These are phyloP conservation scores for Sarocladiaceae sp. DNA, from an alignment of 2,329 filamentous ascomycete genomes.

Conservation along the genomic window DNA sequence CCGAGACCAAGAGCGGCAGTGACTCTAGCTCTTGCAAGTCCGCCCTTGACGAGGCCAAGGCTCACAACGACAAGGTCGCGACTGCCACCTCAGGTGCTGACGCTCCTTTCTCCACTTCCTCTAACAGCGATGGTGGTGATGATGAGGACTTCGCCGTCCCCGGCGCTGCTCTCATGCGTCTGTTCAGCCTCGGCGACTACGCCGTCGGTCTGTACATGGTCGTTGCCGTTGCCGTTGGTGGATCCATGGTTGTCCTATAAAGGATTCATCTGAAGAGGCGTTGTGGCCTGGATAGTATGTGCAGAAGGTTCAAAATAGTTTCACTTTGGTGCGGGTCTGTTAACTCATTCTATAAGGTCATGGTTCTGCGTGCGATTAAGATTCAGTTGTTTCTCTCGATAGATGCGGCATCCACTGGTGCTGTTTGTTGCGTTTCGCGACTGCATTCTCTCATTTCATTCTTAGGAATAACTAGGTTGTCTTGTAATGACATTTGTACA, in stretches of 20 bases:
- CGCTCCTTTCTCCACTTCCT: constrained; percentile 18
- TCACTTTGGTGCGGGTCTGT: neutral
- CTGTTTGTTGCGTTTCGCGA: neutral
- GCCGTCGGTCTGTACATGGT: constrained; percentile 47
- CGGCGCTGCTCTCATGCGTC: constrained; percentile 29
- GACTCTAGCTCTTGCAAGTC: constrained; percentile 50
- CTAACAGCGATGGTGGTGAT: constrained; percentile 19
- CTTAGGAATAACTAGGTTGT: constrained; percentile 1
- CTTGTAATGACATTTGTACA: constrained; percentile 7
- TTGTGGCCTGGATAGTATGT: constrained; percentile 3
- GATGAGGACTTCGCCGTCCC: constrained; percentile 32
- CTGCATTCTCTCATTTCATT: constrained; percentile 1
- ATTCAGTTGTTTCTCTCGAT: constrained; percentile 5
- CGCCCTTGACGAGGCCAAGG: constrained; percentile 60
- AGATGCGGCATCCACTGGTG: neutral
- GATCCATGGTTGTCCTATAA: constrained; percentile 51
- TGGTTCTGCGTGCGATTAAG: constrained; percentile 10
- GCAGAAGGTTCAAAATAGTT: neutral
- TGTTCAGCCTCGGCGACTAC: constrained; percentile 43
- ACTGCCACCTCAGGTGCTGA: constrained; percentile 38
- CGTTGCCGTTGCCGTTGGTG: constrained; percentile 48
- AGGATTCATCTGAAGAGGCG: constrained; percentile 4
- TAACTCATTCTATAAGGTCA: neutral
- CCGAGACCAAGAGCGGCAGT: constrained; percentile 45
- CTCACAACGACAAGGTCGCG: constrained; percentile 43